These are phyloP conservation scores for Eutrema yunnanense DNA, from an alignment of 345 rosid species.

Conservation along the genomic window DNA sequence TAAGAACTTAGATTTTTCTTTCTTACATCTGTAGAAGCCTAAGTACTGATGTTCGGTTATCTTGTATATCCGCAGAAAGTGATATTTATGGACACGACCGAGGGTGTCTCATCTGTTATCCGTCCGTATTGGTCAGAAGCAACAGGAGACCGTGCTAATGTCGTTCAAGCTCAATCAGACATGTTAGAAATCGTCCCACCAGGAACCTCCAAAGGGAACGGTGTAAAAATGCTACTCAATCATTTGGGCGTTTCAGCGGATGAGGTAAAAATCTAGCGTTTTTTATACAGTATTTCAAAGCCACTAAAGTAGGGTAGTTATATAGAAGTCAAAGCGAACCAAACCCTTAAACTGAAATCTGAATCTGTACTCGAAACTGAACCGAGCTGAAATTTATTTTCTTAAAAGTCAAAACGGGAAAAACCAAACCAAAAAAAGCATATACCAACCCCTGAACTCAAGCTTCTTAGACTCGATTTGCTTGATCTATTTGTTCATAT, in stretches of 20 bases:
- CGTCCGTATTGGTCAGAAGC: slow-evolving; percentile 90
- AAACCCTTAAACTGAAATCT: not conserved
- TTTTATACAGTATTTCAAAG: not conserved
- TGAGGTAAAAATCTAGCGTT: slow-evolving; percentile 44
- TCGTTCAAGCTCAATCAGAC: slow-evolving; percentile 75
- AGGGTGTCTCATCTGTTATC: slow-evolving; percentile 54
- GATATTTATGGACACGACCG: slow-evolving; percentile 63
- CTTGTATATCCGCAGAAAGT: slow-evolving; percentile 54
- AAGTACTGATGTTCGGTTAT: not conserved
- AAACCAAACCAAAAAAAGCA: not conserved
- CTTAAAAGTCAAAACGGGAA: not conserved
- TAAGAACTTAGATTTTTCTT: not conserved
- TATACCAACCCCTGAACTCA: not conserved
- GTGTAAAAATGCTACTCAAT: slow-evolving; percentile 66
- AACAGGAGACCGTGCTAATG: slow-evolving; percentile 52
- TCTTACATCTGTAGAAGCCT: not conserved
- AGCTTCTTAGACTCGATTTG: not conserved
- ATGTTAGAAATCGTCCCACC: slow-evolving; percentile 89
- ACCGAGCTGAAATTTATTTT: not conserved
- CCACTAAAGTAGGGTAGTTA: not conserved
- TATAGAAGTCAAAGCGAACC: not conserved
- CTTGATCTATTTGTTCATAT: not conserved
- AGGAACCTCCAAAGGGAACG: slow-evolving; percentile 82
- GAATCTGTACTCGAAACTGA: not conserved
- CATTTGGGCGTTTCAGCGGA: slow-evolving; percentile 63